Base-by-base conservation (phyloP, 495 filamentous ascomycete species). In the Neurospora sp. region DNA sequence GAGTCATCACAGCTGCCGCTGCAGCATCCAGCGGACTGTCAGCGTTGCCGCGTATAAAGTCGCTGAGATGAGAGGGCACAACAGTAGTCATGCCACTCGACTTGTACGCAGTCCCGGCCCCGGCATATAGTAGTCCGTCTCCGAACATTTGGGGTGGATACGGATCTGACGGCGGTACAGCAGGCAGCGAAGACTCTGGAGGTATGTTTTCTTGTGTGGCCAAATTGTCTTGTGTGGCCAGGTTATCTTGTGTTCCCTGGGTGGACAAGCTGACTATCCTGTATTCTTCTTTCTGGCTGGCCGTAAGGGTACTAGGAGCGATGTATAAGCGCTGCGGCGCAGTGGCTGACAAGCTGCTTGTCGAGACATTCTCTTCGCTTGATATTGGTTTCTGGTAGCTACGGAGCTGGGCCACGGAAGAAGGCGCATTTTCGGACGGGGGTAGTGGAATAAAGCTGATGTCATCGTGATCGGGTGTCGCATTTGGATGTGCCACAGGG, bases 281-380 rank as follows among this genome's bases (percentile, higher is more conserved):
- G 38, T 79, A 80, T 62, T 81, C 71, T 69, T 75, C 70, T 60
- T 76, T 80, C 75, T 81, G 79, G 35, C 79, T 81, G 4, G 78
- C 71, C 3, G 78, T 80, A n/a, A 81, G 71, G 12, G 74, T 69
- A 40, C 79, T 80, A 1, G 76, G 77, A 16, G 74, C 46, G 38
- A 81, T 42, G 62, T 79, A 81, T 35, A 81, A 18, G 14, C 54
- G 60, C 7, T 66, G 71, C 0, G 71, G 2, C 11, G 49, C 72
- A 1, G 77, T 75, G n/a, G 76, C 74, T 3, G 76, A 62, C 35
- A 77, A 23, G 70, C 40, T 72, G n/a, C 54, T 18, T 35, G 54
- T 35, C 54, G 54, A 35, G 27, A 9, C 12, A 18, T 18, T 66
- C 14, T 66, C 54, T 66, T 66, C 54, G 14, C 54, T 66, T 16